Conservation (phyloP, 2,329 filamentous ascomycete species). For the Ilyonectria robusta region DNA sequence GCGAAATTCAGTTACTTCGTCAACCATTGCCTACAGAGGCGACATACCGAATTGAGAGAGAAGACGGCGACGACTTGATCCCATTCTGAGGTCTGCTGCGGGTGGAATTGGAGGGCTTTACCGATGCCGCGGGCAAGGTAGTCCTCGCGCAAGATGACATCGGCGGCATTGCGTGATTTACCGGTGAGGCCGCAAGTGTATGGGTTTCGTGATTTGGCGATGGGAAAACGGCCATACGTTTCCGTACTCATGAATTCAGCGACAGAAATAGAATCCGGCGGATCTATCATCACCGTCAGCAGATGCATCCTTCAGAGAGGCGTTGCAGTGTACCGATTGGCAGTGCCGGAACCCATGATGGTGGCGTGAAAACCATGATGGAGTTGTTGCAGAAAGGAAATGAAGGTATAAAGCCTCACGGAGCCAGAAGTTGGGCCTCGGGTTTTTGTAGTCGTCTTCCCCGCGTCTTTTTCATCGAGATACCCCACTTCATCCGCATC, state of each 20-base stretch:
- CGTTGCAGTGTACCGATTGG: conserved; percentile 60
- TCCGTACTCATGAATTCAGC: conserved; percentile 13
- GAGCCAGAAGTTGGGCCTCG: background rate
- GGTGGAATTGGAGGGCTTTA: background rate
- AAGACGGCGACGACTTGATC: conserved; percentile 7
- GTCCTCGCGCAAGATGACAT: conserved; percentile 1
- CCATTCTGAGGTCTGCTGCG: background rate
- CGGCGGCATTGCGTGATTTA: background rate
- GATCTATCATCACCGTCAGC: conserved; percentile 54
- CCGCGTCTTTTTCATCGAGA: conserved; percentile 1
- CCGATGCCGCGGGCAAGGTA: conserved; percentile 1
- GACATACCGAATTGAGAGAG: conserved; percentile 20
- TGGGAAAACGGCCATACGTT: conserved; percentile 2
- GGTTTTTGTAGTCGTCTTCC: background rate
- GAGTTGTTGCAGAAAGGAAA: background rate
- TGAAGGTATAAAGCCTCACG: background rate
- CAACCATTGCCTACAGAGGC: background rate
- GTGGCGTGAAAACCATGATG: conserved; percentile 71
- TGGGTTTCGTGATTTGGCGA: conserved; percentile 4
- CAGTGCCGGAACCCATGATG: conserved; percentile 72
- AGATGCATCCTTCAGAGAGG: background rate
- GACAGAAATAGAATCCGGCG: conserved; percentile 63
- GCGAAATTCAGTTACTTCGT: background rate
- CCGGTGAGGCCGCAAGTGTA: conserved; percentile 11
- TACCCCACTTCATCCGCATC: background rate